Percentiles rank a stretch among this genome's conserved stretches.
phyloP scores from a whole-genome alignment of 805 yeast genomes.

The Ogataea nitratoaversa region DNA sequence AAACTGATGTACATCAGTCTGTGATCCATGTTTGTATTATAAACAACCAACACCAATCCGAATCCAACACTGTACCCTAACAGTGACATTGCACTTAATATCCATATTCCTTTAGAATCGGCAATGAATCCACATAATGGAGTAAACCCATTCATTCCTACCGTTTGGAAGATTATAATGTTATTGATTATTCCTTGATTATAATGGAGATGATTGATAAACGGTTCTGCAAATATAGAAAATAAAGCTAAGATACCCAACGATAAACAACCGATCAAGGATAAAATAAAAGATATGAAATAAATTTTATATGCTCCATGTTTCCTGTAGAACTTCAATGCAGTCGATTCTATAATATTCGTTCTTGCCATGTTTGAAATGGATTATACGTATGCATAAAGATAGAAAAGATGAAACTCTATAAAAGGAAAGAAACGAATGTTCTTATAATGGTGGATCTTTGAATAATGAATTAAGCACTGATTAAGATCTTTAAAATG shows the following conservation, averaged over 20 bases:
- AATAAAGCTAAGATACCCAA: slow-evolving; percentile 30
- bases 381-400: neutral
- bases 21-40: slow-evolving; percentile 28
- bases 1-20: slow-evolving; percentile 45
- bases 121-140: slow-evolving; percentile 81
- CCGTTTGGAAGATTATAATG: slow-evolving; percentile 67
- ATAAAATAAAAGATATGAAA: slow-evolving; percentile 22
- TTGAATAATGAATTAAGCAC: too few relatives aligned
- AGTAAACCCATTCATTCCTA: slow-evolving; percentile 80
- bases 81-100: slow-evolving; percentile 59
- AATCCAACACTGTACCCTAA: slow-evolving; percentile 66
- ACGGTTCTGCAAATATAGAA: slow-evolving; percentile 68
- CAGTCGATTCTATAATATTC: neutral
- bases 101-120: slow-evolving; percentile 74
- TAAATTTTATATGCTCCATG: slow-evolving; percentile 23
- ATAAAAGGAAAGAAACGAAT: too few relatives aligned
- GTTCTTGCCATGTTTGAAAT: neutral
- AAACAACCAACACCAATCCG: slow-evolving; percentile 40
- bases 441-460: too few relatives aligned
- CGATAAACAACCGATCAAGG: slow-evolving; percentile 27
- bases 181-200: slow-evolving; percentile 62
- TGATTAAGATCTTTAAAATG: too few relatives aligned
- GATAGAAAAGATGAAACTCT: too few relatives aligned
- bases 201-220: slow-evolving; percentile 54
- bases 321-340: slow-evolving; percentile 7